A percentile compares a stretch with the other conserved stretches of the same genome.
Evolutionary conservation across 2,329 filamentous ascomycete species (phyloP).

Genomic region (Sclerotinia spermophila): DNA sequence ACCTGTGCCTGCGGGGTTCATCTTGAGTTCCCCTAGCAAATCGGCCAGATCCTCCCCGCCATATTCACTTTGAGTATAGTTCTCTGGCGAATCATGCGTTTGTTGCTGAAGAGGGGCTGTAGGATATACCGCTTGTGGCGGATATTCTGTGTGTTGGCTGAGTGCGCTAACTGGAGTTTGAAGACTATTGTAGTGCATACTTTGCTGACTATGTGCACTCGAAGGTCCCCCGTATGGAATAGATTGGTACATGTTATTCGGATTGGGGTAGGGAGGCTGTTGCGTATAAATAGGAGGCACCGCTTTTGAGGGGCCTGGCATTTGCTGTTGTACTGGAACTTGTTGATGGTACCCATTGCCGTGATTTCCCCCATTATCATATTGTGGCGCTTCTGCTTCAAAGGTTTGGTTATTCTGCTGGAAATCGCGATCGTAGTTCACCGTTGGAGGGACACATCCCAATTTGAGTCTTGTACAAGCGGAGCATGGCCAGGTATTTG

Average conservation of each 20-base stretch:
- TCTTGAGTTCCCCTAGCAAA: conserved; percentile 79
- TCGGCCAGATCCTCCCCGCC: conserved; percentile 67
- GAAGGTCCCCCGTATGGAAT: conserved; percentile 43
- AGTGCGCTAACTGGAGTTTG: conserved; percentile 48
- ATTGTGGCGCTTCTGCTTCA: conserved; percentile 48
- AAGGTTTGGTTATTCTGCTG: conserved; percentile 40
- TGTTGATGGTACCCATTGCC: conserved; percentile 52
- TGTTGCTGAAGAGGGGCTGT: conserved; percentile 45
- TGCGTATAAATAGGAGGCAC: conserved; percentile 46
- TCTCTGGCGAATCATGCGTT: conserved; percentile 44
- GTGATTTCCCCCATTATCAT: conserved; percentile 43
- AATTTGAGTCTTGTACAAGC: conserved; percentile 90
- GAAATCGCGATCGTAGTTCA: conserved; percentile 37
- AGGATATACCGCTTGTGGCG: conserved; percentile 49
- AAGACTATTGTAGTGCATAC: conserved; percentile 53
- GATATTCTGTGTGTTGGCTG: conserved; percentile 50
- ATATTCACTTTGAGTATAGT: conserved; percentile 60
- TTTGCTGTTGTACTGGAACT: conserved; percentile 47
- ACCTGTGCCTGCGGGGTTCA: conserved; percentile 85
- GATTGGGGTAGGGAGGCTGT: conserved; percentile 46
- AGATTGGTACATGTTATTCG: conserved; percentile 40
- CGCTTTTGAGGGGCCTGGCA: conserved; percentile 40
- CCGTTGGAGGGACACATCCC: conserved; percentile 76
- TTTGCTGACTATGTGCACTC: conserved; percentile 44
- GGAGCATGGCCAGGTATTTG: conserved; percentile 95